Evolutionary conservation across 768 basidiomycete genomes (phyloP), one percentile per base, ranked within the genome.

Genomic region (Leucocoprinus leucothites): DNA sequence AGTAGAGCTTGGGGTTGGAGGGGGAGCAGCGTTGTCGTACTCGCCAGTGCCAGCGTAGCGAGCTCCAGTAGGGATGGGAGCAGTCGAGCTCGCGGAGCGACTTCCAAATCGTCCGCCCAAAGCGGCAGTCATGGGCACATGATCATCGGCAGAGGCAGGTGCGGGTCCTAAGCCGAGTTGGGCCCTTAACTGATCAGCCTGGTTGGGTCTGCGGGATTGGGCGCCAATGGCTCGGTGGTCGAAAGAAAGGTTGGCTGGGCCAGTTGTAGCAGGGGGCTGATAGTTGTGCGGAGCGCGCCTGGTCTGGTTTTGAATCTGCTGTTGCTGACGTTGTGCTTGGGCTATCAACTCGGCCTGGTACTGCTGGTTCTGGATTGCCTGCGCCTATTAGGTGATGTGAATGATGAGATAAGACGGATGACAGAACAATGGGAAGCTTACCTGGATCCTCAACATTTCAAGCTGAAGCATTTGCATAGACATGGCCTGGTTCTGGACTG

Each of bases 391-490:
- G 35, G 58, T 57, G 28, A 41, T 57, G 59, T 44, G 56, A 24
- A 41, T 56, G 60, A 48, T 54, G 36, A 61, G 54, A 46, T 57
- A 42, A 58, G 58, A 49, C 56, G 6, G 13, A 34, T n/a, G 35
- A 51, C 14, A 36, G 51, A 53, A 14, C 16, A 53, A 36, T 57
- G 16, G 40, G 38, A 28, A 38, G 71, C 79, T 47, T 57, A 86
- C 90, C 86, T 92, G 91, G 58, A 93, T 80, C 66, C 81, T 82
- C 66, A 91, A 69, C 61, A 93, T 80, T 72, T 93, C 91, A 54
- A 93, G 74, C 65, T 93, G 91, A 73, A 92, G 81, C 77, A 92
- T 77, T 72, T 93, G 90, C 79, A 92, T 78, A 71, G 91, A 90
- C 53, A 89, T 74, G 51, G 85, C 81, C 63, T 85, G 84, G 41